Conservation (phyloP, 371 early-diverging fungal species). For the Mortierella sp. region DNA sequence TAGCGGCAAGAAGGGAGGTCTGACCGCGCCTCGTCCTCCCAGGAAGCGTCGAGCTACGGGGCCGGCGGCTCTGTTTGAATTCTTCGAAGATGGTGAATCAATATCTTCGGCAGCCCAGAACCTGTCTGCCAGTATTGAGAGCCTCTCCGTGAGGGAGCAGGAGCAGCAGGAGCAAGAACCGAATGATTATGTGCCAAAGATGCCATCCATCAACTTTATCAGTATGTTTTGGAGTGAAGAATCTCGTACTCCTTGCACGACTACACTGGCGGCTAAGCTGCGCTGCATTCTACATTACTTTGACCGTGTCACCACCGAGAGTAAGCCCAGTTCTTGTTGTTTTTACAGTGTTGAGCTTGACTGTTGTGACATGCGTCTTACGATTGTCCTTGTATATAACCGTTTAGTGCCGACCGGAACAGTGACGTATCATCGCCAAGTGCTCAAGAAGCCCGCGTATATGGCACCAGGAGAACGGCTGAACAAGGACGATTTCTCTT, state of each 20-base stretch:
- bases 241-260: slow-evolving; percentile 26
- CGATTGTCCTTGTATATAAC: too few species aligned
- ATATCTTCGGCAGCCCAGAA: background rate
- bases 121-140: slow-evolving; percentile 10
- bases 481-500: slow-evolving; percentile 11
- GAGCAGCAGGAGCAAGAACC: slow-evolving; percentile 9
- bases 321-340: slow-evolving; percentile 28
- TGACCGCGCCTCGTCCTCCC: slow-evolving; percentile 14
- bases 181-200: slow-evolving; percentile 33
- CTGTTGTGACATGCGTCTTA: too few species aligned
- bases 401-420: slow-evolving; percentile 58
- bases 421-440: slow-evolving; percentile 61
- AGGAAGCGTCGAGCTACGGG: slow-evolving; percentile 25
- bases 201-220: slow-evolving; percentile 61
- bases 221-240: slow-evolving; percentile 51
- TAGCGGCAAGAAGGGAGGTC: slow-evolving; percentile 4
- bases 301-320: slow-evolving; percentile 45
- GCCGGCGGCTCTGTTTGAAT: slow-evolving; percentile 35
- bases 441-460: slow-evolving; percentile 56
- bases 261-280: slow-evolving; percentile 55
- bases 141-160: slow-evolving; percentile 11
- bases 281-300: slow-evolving; percentile 63
- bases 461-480: slow-evolving; percentile 16
- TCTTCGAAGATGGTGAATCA: slow-evolving; percentile 10
- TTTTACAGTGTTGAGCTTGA: too few species aligned